Conservation (phyloP, 495 filamentous ascomycete genomes). For the Penicillium malachiteum region DNA sequence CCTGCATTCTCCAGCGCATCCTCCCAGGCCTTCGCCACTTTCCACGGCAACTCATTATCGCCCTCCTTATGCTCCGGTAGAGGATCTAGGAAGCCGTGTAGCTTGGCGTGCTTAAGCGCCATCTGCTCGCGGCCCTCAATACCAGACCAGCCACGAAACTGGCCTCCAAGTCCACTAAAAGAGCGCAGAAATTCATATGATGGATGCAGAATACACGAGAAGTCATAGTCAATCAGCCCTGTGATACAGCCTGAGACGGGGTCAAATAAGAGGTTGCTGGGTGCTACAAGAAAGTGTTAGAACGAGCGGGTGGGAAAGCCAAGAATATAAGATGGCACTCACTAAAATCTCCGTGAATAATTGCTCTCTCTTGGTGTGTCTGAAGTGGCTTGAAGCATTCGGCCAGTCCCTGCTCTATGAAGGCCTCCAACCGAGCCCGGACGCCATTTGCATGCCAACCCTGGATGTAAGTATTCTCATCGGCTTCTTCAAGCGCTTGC, state of each 20-base stretch:
- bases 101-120: background rate
- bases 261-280: background rate
- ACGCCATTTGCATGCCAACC: slow-evolving; percentile 16
- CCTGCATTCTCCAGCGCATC: background rate
- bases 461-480: slow-evolving; percentile 27
- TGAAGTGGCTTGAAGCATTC: background rate
- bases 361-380: background rate
- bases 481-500: slow-evolving; percentile 11
- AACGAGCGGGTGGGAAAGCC: background rate
- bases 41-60: background rate
- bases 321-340: background rate
- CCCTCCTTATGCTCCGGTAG: background rate
- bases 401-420: background rate
- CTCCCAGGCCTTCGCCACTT: background rate
- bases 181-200: background rate
- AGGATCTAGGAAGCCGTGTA: background rate
- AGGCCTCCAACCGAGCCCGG: slow-evolving; percentile 23
- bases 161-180: background rate
- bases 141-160: background rate
- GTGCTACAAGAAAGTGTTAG: background rate
- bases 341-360: background rate
- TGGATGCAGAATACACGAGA: background rate
- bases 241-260: background rate
- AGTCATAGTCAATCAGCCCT: background rate
- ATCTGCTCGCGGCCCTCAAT: background rate